Evolutionary conservation across 768 basidiomycete species (phyloP), one percentile per base, ranked within the genome.

Genomic region (Rhizopogon roseolus): DNA sequence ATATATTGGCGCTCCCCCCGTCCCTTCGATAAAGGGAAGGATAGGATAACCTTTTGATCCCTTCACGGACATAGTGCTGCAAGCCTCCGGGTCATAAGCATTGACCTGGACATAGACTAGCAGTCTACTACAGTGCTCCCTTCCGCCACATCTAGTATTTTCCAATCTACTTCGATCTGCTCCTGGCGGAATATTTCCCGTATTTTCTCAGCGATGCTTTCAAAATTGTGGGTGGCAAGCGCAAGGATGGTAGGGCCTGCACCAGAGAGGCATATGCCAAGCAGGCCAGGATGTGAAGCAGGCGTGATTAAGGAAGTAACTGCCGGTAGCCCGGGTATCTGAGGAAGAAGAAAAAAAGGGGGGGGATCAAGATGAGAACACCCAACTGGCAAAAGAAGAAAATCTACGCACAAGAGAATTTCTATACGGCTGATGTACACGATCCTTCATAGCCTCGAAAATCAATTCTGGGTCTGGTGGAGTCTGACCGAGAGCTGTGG

Each of bases 361-460:
- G 34, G n/a, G n/a, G n/a, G n/a, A n/a, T 38, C 25, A 22, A 48
- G 38, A 25, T 14, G 9, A 10, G 7, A 49, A 29, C 16, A 7
- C 38, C 54, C 7, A 39, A 49, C 32, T 43, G 32, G n/a, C n/a
- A 25, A 54, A 51, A 38, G 46, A 27, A 44, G 41, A 49, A n/a
- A n/a, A n/a, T n/a, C n/a, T n/a, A 74, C 88, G 39, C 66, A 94
- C 94, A 54, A 99, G 77, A 27, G 77, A 69, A 70, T 87, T 93
- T 29, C 97, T 85, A 68, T 98, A 98, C 1, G 97, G 97, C 67
- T 99, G 97, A 68, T 99, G 97, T 13, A 99, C 81, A 50, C 90
- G 85, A 72, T 99, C 97, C 65, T 98, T 96, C 97, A 98, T 98
- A 1, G 96, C 96, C 66, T 98, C 96, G 69, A 96, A 98, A 54